Evolutionary conservation across 2,329 filamentous ascomycete genomes (phyloP).

Genomic region (Penicillium sp.): DNA sequence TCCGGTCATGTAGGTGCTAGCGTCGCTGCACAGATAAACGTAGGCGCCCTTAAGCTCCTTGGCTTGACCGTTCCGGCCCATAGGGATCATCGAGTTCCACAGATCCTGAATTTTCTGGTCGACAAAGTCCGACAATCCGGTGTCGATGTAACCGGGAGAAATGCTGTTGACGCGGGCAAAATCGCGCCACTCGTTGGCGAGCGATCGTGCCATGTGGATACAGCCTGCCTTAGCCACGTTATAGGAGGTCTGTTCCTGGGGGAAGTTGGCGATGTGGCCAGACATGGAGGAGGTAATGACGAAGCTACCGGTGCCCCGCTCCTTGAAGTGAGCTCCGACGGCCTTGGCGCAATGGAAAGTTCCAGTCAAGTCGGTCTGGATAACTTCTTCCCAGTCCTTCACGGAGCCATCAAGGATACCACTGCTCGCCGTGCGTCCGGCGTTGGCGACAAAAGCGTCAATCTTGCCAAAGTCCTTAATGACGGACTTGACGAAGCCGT

Average conservation of each 20-base stretch:
- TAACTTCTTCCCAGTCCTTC: constrained; percentile 71
- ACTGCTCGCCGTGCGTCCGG: constrained; percentile 66
- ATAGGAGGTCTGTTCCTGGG: constrained; percentile 66
- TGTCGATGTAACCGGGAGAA: constrained; percentile 68
- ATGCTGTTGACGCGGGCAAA: constrained; percentile 68
- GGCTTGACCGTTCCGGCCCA: constrained; percentile 61
- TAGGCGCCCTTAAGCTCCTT: constrained; percentile 64
- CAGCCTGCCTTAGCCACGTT: constrained; percentile 66
- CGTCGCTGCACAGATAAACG: constrained; percentile 50
- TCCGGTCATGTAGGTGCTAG: constrained; percentile 52
- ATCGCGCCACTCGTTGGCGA: constrained; percentile 69
- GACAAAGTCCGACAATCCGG: constrained; percentile 65
- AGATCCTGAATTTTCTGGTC: constrained; percentile 56
- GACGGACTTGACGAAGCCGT: constrained; percentile 58
- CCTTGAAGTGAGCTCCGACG: constrained; percentile 74
- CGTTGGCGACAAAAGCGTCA: constrained; percentile 67
- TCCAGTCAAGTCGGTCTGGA: constrained; percentile 84
- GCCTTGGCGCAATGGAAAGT: constrained; percentile 83
- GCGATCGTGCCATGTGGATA: constrained; percentile 62
- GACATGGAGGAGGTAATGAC: constrained; percentile 66
- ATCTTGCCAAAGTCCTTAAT: constrained; percentile 69
- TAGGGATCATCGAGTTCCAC: constrained; percentile 60
- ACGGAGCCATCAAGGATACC: constrained; percentile 69
- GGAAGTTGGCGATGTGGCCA: constrained; percentile 55
- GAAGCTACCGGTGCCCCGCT: constrained; percentile 62